These are phyloP conservation scores for Cyathus striatus DNA, from an alignment of 768 basidiomycete genomes.

Conservation along the genomic window DNA sequence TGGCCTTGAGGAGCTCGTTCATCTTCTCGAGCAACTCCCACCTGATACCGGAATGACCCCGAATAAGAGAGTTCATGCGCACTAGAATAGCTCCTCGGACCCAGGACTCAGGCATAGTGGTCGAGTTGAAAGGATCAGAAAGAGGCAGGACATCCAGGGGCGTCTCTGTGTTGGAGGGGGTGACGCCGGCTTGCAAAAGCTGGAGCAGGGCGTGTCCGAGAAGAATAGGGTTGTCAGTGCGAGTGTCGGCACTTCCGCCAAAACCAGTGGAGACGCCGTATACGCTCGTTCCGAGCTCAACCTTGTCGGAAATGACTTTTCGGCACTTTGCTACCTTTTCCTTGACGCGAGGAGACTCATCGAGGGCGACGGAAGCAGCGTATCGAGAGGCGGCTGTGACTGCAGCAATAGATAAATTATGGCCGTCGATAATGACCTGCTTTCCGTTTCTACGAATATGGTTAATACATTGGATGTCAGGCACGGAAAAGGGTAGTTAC, in stretches of 20 bases:
- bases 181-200: constrained; percentile 74
- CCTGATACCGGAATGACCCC: constrained; percentile 84
- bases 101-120: constrained; percentile 83
- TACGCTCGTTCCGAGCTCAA: constrained; percentile 61
- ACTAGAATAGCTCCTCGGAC: constrained; percentile 84
- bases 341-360: constrained; percentile 40
- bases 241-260: constrained; percentile 85
- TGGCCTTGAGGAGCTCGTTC: constrained; percentile 61
- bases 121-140: constrained; percentile 59
- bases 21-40: constrained; percentile 79
- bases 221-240: constrained; percentile 66
- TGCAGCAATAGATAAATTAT: constrained; percentile 68
- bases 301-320: constrained; percentile 59
- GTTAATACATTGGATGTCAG: not conserved
- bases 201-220: constrained; percentile 83
- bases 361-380: constrained; percentile 43
- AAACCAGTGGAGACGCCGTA: constrained; percentile 86
- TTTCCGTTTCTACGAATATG: constrained; percentile 46
- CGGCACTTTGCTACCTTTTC: constrained; percentile 60
- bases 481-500: constrained; percentile 29
- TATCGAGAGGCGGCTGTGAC: constrained; percentile 75
- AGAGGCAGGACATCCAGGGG: constrained; percentile 57
- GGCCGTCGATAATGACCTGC: constrained; percentile 61
- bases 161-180: constrained; percentile 49
- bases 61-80: constrained; percentile 84